These are phyloP conservation scores for Nemophila menziesii DNA, from an alignment of 257 asterid genomes.

Conservation along the genomic window DNA sequence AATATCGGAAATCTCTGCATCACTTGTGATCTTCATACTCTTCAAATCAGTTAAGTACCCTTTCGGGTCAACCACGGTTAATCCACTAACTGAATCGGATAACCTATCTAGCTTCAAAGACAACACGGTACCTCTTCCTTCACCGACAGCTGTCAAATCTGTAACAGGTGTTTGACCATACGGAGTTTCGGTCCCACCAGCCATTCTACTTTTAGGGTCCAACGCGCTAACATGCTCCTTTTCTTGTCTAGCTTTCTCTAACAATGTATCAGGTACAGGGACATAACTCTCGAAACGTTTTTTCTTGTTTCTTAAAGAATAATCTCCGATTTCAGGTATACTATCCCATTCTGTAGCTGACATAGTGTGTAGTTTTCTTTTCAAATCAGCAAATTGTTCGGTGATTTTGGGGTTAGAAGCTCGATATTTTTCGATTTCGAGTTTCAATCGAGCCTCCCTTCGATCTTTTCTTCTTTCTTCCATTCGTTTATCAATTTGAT, in stretches of 20 bases:
- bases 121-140: conserved; percentile 91
- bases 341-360: conserved; percentile 74
- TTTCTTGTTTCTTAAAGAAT: conserved; percentile 70
- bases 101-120: conserved; percentile 73
- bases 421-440: conserved; percentile 83
- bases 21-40: conserved; percentile 88
- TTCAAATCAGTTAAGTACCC: conserved; percentile 91
- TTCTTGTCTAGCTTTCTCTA: conserved; percentile 94
- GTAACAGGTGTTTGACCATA: conserved; percentile 81
- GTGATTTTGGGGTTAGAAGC: conserved; percentile 85
- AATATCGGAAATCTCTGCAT: conserved; percentile 87
- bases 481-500: conserved; percentile 73
- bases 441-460: conserved; percentile 87
- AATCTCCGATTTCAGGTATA: conserved; percentile 88
- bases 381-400: conserved; percentile 85
- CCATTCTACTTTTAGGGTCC: conserved; percentile 77
- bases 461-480: conserved; percentile 79
- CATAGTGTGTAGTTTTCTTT: conserved; percentile 56
- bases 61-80: conserved; percentile 90
- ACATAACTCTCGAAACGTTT: conserved; percentile 85
- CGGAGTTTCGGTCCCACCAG: conserved; percentile 89
- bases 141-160: conserved; percentile 93
- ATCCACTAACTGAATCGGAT: conserved; percentile 78
- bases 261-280: conserved; percentile 75
- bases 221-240: conserved; percentile 77